phyloP scores from a whole-genome alignment of 208 protist species.

The Leishmania gerbilli region DNA sequence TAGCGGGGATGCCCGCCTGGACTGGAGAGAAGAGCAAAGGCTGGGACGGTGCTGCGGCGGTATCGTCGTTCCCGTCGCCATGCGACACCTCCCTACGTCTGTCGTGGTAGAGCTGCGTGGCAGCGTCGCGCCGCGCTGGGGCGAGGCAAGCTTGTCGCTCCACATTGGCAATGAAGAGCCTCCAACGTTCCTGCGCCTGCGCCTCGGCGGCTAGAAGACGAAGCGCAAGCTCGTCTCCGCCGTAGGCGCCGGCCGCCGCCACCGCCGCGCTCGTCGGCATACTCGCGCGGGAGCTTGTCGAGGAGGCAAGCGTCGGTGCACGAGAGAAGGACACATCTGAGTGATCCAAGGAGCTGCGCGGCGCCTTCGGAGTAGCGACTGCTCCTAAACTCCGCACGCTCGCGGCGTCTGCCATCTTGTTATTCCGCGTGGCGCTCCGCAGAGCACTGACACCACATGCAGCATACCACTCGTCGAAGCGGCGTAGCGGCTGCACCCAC shows the following conservation, averaged over 20 bases:
- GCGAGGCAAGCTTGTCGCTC: constrained; percentile 26
- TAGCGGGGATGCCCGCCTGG: neutral
- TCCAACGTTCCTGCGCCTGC: constrained; percentile 23
- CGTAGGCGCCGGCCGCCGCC: neutral
- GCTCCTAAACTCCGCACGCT: neutral
- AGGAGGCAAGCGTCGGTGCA: neutral
- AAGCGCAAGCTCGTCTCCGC: constrained; percentile 18
- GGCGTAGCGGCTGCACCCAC: constrained; percentile 56
- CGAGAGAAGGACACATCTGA: neutral
- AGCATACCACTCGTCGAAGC: constrained; percentile 19
- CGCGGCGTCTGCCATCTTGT: neutral
- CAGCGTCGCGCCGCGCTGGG: neutral
- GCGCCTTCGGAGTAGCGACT: neutral
- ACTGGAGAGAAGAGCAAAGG: neutral
- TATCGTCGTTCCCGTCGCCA: neutral
- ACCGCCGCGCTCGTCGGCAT: neutral
- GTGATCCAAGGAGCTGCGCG: neutral
- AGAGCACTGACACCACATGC: constrained; percentile 8
- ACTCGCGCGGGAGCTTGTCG: neutral
- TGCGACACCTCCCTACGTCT: neutral
- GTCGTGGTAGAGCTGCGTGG: neutral
- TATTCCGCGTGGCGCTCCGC: neutral
- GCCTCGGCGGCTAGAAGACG: constrained; percentile 16
- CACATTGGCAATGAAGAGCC: constrained; percentile 12
- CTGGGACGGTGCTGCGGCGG: neutral